Base-by-base conservation (phyloP, 192 early-diverging fungal genomes). In the Mortierella claussenii region DNA sequence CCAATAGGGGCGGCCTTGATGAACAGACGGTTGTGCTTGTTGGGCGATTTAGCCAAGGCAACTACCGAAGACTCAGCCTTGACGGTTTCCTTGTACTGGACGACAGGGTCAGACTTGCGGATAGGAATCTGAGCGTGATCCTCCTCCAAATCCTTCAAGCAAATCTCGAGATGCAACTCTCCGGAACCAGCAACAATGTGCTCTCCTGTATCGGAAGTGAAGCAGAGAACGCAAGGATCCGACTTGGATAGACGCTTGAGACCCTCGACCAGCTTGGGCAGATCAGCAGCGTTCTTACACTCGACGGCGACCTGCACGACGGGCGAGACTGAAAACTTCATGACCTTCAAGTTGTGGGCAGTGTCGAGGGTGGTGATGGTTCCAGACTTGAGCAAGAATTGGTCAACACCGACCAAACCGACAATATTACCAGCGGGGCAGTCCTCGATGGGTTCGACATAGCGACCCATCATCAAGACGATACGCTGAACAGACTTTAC, bases 11-110 rank as follows among this genome's bases (percentile, higher is more conserved):
- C 47, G 50, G 96, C 97, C 79, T 84, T 93, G 95, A 99, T 92
- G 89, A 89, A 96, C 86, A 99, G 91, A 97, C 97, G 97, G 91
- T 99, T 99, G 90, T 98, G 97, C 92, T 99, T 99, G 93, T 99
- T 99, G 83, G 97, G 96, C 45, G 96, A 98, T 90, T 99, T 98
- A 81, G 97, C 93, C 78, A 99, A 82, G 57, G 88, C 87, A 62
- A 81, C 71, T 46, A 94, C 86, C 65, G 80, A 81, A 17, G 96
- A 97, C 83, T 93, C 93, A 65, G 87, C 82, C 64, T 84, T 83
- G 75, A 97, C 90, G 26, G 97, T 99, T 84, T 99, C 97, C 86
- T 95, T 89, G 89, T 95, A 96, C 62, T 87, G 89, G 69, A 97
- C 96, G 43, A 99, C 94, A 28, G 97, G 97, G 78, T 98, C 92